A percentile compares a stretch with the other conserved stretches of the same genome.
phyloP scores from a whole-genome alignment of 2,329 filamentous ascomycete species.

The Hypoxylon sp. region DNA sequence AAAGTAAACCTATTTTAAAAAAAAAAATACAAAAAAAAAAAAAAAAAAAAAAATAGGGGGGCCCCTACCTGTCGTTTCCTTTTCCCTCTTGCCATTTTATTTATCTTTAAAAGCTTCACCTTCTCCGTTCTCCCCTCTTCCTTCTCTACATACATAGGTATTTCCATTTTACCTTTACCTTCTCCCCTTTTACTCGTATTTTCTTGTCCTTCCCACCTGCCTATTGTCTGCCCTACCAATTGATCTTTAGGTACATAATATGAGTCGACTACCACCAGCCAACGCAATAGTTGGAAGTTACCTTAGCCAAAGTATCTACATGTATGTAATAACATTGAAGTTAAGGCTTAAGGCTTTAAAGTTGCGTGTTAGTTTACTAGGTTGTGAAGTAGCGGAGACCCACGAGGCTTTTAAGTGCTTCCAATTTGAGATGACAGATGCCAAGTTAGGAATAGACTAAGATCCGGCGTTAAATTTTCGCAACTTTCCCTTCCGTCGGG shows the following conservation, averaged over 20 bases:
- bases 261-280: neutral
- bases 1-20: no score
- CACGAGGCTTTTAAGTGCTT: slow-evolving; percentile 23
- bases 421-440: slow-evolving; percentile 36
- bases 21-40: no score
- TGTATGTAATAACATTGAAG: no score
- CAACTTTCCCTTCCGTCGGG: slow-evolving; percentile 14
- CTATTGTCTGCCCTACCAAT: neutral
- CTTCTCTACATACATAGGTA: neutral
- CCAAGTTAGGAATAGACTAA: slow-evolving; percentile 23
- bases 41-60: no score
- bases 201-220: neutral
- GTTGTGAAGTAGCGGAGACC: slow-evolving; percentile 28
- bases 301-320: neutral
- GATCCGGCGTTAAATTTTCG: slow-evolving; percentile 12
- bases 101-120: neutral
- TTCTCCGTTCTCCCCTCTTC: neutral
- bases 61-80: neutral
- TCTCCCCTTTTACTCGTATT: neutral
- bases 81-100: slow-evolving; percentile 2
- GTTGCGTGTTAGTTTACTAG: slow-evolving; percentile 8
- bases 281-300: neutral
- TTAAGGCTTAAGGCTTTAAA: neutral
- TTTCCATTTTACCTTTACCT: neutral
- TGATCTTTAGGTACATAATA: no score